These are phyloP conservation scores for Globisporangium abappressorium DNA, from an alignment of 352 stramenopile species.

Conservation along the genomic window DNA sequence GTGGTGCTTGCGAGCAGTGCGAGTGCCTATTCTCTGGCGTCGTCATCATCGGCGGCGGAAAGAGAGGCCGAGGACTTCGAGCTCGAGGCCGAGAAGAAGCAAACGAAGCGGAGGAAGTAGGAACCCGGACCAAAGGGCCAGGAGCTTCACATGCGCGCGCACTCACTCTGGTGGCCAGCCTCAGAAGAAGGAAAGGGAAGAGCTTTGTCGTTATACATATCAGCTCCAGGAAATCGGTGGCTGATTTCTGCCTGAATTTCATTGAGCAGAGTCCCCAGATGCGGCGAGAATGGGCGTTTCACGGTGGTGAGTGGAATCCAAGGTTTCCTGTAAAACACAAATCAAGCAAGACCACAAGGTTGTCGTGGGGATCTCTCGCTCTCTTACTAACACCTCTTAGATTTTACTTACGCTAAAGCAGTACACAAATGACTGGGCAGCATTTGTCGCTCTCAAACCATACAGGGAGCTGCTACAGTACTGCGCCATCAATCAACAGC, in stretches of 20 bases:
- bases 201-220: not conserved
- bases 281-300: no score
- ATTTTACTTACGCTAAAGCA: no score
- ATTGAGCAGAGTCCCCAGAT: no score
- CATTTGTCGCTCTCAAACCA: not conserved
- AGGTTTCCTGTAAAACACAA: no score
- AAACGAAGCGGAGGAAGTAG: slow-evolving; percentile 8
- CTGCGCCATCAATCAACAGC: no score
- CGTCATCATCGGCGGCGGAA: not conserved
- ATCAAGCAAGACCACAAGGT: no score
- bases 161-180: not conserved
- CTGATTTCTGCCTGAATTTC: no score
- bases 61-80: slow-evolving; percentile 7
- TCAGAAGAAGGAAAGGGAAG: not conserved
- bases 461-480: not conserved
- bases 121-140: not conserved
- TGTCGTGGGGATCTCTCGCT: no score
- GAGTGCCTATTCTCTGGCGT: not conserved
- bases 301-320: no score
- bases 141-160: not conserved
- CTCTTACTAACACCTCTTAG: no score
- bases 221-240: not conserved
- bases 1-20: not conserved
- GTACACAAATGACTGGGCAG: not conserved
- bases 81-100: slow-evolving; percentile 8